Evolutionary conservation across 805 yeast genomes (phyloP).

Genomic region (Saccharomyces paradoxus): DNA sequence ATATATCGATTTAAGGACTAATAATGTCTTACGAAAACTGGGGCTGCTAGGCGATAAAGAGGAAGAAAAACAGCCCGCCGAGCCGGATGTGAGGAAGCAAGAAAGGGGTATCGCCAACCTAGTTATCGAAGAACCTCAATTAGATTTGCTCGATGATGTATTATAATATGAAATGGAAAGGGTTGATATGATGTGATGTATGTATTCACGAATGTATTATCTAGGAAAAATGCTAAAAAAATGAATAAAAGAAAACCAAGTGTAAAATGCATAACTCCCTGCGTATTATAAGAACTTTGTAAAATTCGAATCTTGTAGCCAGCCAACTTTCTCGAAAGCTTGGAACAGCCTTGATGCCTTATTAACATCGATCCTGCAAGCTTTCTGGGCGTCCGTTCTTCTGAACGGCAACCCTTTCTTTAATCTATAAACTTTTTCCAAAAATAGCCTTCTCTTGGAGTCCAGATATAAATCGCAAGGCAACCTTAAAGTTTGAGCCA

Average conservation of each 20-base stretch:
- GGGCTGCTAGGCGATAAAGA: not conserved
- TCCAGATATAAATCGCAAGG: slow-evolving; percentile 80
- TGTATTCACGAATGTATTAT: not conserved
- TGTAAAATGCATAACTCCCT: not conserved
- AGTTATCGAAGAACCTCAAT: not conserved
- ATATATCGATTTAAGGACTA: not conserved
- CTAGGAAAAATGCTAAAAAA: not conserved
- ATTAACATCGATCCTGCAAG: slow-evolving; percentile 93
- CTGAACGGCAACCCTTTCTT: slow-evolving; percentile 71
- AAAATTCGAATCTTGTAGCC: slow-evolving; percentile 77
- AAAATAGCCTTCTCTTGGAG: slow-evolving; percentile 75
- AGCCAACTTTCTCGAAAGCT: slow-evolving; percentile 84
- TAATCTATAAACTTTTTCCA: slow-evolving; percentile 76
- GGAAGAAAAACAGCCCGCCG: not conserved
- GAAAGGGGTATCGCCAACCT: not conserved
- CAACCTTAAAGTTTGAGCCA: slow-evolving; percentile 83
- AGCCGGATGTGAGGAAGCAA: not conserved
- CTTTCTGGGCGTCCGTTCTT: slow-evolving; percentile 96
- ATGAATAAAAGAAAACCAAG: not conserved
- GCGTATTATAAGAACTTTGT: slow-evolving; percentile 33
- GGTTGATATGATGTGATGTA: not conserved
- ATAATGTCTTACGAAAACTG: not conserved
- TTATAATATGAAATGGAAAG: not conserved
- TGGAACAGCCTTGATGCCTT: slow-evolving; percentile 88
- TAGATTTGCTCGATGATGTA: not conserved